A percentile compares a stretch with the other conserved stretches of the same genome.
These are phyloP conservation scores for Deuterostichococcus epilithicus DNA, from an alignment of 139 green algal genomes.

Conservation along the genomic window DNA sequence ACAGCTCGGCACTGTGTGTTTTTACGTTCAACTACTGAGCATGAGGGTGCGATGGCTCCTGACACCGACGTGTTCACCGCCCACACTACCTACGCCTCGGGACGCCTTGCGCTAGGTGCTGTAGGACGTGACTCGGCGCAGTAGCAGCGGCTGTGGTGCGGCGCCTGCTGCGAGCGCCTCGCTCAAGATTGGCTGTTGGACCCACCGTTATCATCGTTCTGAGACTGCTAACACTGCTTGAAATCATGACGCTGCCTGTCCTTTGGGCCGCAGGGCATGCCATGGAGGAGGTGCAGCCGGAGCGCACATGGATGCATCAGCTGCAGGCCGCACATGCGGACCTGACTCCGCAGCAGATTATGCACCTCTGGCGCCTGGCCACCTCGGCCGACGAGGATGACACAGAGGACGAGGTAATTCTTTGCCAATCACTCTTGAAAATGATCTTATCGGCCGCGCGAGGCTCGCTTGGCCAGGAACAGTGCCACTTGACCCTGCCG, in stretches of 20 bases:
- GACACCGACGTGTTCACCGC: neutral
- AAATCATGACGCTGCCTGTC: neutral
- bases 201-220: neutral
- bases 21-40: neutral
- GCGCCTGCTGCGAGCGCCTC: too few relatives aligned
- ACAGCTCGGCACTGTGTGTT: neutral
- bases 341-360: neutral
- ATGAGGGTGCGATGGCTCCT: neutral
- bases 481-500: too few relatives aligned
- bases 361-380: neutral
- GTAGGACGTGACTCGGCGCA: neutral
- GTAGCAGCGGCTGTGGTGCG: too few relatives aligned
- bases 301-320: constrained; percentile 31
- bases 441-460: too few relatives aligned
- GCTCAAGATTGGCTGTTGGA: too few relatives aligned
- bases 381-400: too few relatives aligned
- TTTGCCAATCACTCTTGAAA: too few relatives aligned
- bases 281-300: constrained; percentile 24
- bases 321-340: constrained; percentile 20
- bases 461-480: too few relatives aligned
- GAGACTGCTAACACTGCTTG: neutral
- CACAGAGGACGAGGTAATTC: too few relatives aligned
- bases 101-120: neutral
- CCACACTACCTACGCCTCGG: neutral
- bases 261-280: constrained; percentile 17